Conservation (phyloP, 2,329 filamentous ascomycete species). For the Aspergillus sp. region DNA sequence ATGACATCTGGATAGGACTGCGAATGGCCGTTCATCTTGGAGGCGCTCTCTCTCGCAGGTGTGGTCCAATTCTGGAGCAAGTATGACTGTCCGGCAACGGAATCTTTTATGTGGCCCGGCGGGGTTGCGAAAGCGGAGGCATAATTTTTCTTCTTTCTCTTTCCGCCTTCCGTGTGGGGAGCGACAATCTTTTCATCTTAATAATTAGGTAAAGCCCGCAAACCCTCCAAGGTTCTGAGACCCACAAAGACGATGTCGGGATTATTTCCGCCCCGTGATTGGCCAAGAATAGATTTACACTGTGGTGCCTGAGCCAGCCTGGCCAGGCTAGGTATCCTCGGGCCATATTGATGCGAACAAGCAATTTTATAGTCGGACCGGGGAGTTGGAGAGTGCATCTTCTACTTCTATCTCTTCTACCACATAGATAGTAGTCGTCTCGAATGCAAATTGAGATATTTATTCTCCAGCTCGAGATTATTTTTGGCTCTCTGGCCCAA, state of each 20-base stretch:
- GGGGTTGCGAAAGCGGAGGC: slow-evolving; percentile 36
- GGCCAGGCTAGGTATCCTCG: neutral
- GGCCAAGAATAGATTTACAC: neutral
- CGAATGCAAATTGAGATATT: neutral
- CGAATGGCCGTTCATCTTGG: slow-evolving; percentile 25
- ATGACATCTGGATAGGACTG: slow-evolving; percentile 20
- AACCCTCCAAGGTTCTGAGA: neutral
- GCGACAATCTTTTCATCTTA: slow-evolving; percentile 19
- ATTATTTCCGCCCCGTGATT: neutral
- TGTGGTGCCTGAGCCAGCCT: neutral
- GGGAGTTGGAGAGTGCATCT: no score
- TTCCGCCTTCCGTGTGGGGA: slow-evolving; percentile 23
- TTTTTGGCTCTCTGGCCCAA: neutral
- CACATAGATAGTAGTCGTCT: neutral
- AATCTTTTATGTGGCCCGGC: slow-evolving; percentile 30
- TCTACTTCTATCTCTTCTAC: neutral
- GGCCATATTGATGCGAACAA: neutral
- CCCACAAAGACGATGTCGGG: slow-evolving; percentile 9
- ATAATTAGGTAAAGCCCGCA: slow-evolving; percentile 4
- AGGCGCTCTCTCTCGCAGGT: slow-evolving; percentile 4
- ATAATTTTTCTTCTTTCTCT: slow-evolving; percentile 24
- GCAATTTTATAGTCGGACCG: neutral
- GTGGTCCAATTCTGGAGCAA: slow-evolving; percentile 16
- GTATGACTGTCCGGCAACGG: slow-evolving; percentile 25
- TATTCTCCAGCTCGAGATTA: neutral